These are phyloP conservation scores for Alnus rubra DNA, from an alignment of 306 rosid genomes.

Conservation along the genomic window DNA sequence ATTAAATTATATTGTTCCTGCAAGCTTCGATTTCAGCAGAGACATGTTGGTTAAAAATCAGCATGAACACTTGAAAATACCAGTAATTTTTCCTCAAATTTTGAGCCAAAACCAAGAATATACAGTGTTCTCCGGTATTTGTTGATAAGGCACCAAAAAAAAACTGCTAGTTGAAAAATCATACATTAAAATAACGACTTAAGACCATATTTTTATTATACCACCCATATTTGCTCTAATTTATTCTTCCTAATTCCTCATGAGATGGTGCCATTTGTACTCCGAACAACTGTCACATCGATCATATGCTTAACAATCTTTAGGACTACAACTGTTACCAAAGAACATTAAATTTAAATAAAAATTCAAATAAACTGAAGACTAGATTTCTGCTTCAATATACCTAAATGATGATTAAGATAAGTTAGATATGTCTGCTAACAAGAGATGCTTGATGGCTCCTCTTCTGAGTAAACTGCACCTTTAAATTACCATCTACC, in stretches of 20 bases:
- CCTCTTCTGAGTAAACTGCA: background rate
- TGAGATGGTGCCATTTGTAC: background rate
- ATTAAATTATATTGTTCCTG: too few species aligned
- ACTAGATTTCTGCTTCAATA: conserved; percentile 1
- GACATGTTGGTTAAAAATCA: too few species aligned
- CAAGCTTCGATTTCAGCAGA: too few species aligned
- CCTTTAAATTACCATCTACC: conserved; percentile 1
- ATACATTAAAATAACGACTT: background rate
- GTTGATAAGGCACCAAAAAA: background rate
- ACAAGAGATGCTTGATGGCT: background rate
- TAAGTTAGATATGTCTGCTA: background rate
- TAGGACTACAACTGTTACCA: background rate
- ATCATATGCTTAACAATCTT: background rate
- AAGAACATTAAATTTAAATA: background rate
- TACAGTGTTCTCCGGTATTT: background rate
- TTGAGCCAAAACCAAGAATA: background rate
- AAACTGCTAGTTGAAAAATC: background rate
- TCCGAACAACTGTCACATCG: background rate
- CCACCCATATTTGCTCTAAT: background rate
- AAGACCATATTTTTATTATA: background rate
- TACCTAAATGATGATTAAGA: background rate
- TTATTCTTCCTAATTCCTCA: background rate
- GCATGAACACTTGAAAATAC: too few species aligned
- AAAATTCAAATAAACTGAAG: background rate
- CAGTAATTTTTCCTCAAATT: too few species aligned